Percentiles rank a stretch among this genome's conserved stretches.
Conservation (phyloP, 2,329 filamentous ascomycete species). For the Alternaria sp. region DNA sequence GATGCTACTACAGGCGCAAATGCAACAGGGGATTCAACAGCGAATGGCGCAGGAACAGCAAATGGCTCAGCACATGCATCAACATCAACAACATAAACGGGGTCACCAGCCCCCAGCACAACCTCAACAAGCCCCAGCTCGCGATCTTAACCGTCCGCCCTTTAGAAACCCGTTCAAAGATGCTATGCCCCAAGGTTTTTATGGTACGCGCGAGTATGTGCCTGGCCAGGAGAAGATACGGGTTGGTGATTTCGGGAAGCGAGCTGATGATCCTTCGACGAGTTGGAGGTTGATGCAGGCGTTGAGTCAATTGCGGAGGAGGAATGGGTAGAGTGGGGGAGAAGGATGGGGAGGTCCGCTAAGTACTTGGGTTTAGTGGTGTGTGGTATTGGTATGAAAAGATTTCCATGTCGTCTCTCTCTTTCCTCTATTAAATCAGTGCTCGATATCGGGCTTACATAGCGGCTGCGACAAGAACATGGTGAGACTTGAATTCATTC, state of each 20-base stretch:
- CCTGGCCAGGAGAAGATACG: not conserved
- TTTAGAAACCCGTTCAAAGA: not conserved
- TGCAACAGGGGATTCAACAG: not conserved
- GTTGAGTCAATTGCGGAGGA: not conserved
- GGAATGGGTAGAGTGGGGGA: not conserved
- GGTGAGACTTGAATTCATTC: too few species aligned
- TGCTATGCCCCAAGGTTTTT: not conserved
- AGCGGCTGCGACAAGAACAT: too few species aligned
- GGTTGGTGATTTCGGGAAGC: not conserved
- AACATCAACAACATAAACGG: not conserved
- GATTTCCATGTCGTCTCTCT: too few species aligned
- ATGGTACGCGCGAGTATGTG: constrained; percentile 3
- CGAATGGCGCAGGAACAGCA: not conserved
- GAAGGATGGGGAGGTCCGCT: not conserved
- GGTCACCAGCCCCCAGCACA: not conserved
- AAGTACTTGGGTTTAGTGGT: not conserved
- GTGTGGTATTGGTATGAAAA: not conserved
- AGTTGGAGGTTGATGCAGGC: not conserved
- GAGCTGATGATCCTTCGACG: not conserved
- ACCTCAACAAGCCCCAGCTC: not conserved
- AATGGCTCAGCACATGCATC: not conserved
- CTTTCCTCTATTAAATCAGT: too few species aligned
- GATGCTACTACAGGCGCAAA: not conserved
- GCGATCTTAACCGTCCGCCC: not conserved
- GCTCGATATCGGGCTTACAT: too few species aligned